A percentile compares a stretch with the other conserved stretches of the same genome.
phyloP scores from a whole-genome alignment of 805 yeast species.

The Candida hispaniensis region DNA sequence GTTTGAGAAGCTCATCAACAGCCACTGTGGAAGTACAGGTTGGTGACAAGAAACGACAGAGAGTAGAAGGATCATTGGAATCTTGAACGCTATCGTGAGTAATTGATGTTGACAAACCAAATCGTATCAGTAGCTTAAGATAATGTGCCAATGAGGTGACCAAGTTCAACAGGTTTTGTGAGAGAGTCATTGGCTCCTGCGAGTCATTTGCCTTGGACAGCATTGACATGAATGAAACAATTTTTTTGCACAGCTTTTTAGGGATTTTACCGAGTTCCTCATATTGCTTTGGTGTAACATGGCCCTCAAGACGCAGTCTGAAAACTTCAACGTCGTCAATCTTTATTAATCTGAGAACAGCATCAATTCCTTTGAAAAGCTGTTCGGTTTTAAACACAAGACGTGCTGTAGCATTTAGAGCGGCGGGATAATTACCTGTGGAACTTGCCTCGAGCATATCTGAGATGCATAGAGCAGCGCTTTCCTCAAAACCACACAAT shows the following conservation, averaged over 20 bases:
- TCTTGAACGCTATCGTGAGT: conserved; percentile 28
- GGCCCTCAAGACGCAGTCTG: conserved; percentile 18
- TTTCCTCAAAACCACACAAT: conserved; percentile 80
- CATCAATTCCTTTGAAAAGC: conserved; percentile 65
- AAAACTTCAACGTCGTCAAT: conserved; percentile 16
- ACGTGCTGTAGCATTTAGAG: conserved; percentile 58
- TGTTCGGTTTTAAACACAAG: conserved; percentile 66
- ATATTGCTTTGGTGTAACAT: conserved; percentile 14
- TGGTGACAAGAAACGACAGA: conserved; percentile 2
- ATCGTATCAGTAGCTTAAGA: conserved; percentile 70
- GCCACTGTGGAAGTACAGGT: not conserved
- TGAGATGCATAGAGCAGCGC: conserved; percentile 77
- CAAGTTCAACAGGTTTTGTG: conserved; percentile 49
- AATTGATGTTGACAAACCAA: conserved; percentile 70
- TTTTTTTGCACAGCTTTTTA: conserved; percentile 74
- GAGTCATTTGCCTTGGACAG: conserved; percentile 46
- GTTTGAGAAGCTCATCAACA: conserved; percentile 4
- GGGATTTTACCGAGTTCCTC: conserved; percentile 45
- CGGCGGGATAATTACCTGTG: conserved; percentile 54
- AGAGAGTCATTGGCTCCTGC: conserved; percentile 21
- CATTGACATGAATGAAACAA: conserved; percentile 79
- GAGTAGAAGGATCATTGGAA: conserved; percentile 28
- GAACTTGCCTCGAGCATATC: conserved; percentile 84
- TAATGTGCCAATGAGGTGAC: conserved; percentile 91
- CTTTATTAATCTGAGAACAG: conserved; percentile 28